phyloP scores from a whole-genome alignment of 164 flowering plant species.

The Malania oleifera region DNA sequence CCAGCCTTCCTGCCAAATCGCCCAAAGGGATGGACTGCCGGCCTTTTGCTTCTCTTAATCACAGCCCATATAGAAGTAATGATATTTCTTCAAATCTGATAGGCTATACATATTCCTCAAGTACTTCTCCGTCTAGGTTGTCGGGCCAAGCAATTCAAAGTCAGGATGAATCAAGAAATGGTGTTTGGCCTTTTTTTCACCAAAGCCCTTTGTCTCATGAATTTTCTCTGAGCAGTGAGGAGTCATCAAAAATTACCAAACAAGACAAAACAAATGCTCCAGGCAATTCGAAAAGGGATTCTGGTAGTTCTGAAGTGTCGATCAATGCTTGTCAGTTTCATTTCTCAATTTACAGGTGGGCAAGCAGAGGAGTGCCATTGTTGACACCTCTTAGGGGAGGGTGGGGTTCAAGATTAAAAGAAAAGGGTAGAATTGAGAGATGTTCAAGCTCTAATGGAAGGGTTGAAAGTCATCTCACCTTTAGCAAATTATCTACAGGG shows the following conservation, averaged over 20 bases:
- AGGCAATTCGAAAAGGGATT: slow-evolving; percentile 15
- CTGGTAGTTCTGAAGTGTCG: slow-evolving; percentile 18
- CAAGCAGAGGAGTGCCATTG: slow-evolving; percentile 55
- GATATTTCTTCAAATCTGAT: slow-evolving; percentile 23
- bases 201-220: slow-evolving; percentile 41
- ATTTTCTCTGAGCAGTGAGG: slow-evolving; percentile 22
- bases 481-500: slow-evolving; percentile 12
- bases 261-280: slow-evolving; percentile 20
- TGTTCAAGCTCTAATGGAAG: slow-evolving; percentile 22
- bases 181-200: slow-evolving; percentile 19
- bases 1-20: slow-evolving; percentile 59
- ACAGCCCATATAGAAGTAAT: slow-evolving; percentile 23
- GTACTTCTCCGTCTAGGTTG: slow-evolving; percentile 29
- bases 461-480: slow-evolving; percentile 10
- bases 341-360: slow-evolving; percentile 94
- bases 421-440: slow-evolving; percentile 16
- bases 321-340: slow-evolving; percentile 44
- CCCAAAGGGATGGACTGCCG: slow-evolving; percentile 38
- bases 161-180: slow-evolving; percentile 29
- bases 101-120: slow-evolving; percentile 27
- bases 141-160: slow-evolving; percentile 25
- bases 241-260: slow-evolving; percentile 14
- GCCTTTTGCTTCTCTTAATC: slow-evolving; percentile 23
- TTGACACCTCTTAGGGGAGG: slow-evolving; percentile 35
- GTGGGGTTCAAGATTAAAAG: slow-evolving; percentile 27